Evolutionary conservation across 768 basidiomycete species (phyloP).

Genomic region (Lepiota subincarnata): DNA sequence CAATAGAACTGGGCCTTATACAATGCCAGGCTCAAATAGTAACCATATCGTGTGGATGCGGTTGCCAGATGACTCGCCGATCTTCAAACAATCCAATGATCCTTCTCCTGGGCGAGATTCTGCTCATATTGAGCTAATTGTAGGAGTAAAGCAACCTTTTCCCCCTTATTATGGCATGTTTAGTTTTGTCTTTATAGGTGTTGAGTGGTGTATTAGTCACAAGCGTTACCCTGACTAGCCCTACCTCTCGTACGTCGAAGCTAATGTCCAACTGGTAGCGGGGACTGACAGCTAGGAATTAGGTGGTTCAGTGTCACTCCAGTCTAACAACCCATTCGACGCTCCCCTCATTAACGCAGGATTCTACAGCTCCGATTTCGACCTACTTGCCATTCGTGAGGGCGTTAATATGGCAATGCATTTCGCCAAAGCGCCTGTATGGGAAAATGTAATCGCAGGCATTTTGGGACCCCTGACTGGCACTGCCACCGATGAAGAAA

Average conservation of each 20-base stretch:
- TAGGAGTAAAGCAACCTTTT: constrained; percentile 19
- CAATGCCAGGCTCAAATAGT: background rate
- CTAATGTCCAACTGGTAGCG: constrained; percentile 13
- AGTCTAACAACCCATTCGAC: constrained; percentile 37
- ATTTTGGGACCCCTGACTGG: background rate
- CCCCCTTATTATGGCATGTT: too few species aligned
- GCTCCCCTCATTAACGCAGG: constrained; percentile 38
- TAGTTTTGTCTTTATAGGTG: constrained; percentile 10
- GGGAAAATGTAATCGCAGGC: constrained; percentile 6
- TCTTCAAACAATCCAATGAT: constrained; percentile 25
- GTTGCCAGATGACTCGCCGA: constrained; percentile 22
- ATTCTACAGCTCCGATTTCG: constrained; percentile 6
- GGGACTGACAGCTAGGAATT: too few species aligned
- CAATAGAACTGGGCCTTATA: constrained; percentile 18
- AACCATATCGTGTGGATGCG: constrained; percentile 23
- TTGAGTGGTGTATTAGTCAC: constrained; percentile 19
- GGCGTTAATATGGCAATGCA: constrained; percentile 10
- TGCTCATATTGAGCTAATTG: constrained; percentile 29
- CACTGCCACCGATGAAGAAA: background rate
- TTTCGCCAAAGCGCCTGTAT: constrained; percentile 5
- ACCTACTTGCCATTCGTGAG: constrained; percentile 22
- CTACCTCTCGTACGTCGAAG: constrained; percentile 24
- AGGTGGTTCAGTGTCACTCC: constrained; percentile 29
- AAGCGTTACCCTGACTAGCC: constrained; percentile 18
- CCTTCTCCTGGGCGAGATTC: constrained; percentile 30